These are phyloP conservation scores for Didymella keratinophila DNA, from an alignment of 2,329 filamentous ascomycete species.

Conservation along the genomic window DNA sequence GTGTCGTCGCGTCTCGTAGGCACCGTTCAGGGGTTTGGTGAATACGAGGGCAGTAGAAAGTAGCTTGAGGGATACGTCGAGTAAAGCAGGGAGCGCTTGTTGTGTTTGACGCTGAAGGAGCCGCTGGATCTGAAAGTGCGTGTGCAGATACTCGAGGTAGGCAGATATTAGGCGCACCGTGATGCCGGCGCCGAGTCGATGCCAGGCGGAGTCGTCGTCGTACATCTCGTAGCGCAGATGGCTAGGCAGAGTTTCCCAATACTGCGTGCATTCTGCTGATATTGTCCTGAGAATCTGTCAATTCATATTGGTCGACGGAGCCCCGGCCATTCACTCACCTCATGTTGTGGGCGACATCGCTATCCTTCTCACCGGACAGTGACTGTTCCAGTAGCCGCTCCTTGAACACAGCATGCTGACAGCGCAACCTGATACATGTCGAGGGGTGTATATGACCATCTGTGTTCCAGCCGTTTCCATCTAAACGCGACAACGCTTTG, in stretches of 20 bases:
- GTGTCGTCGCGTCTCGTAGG: constrained; percentile 42
- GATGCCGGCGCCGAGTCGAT: constrained; percentile 30
- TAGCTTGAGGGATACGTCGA: constrained; percentile 46
- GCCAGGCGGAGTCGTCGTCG: constrained; percentile 44
- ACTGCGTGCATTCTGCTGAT: constrained; percentile 35
- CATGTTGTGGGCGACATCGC: constrained; percentile 40
- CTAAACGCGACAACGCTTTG: constrained; percentile 37
- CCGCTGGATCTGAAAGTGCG: constrained; percentile 46
- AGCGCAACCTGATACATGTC: constrained; percentile 40
- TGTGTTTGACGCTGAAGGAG: constrained; percentile 45
- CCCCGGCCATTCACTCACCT: constrained; percentile 28
- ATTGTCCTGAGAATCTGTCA: constrained; percentile 34
- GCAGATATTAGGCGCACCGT: constrained; percentile 39
- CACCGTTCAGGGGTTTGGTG: constrained; percentile 43
- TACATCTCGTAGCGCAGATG: constrained; percentile 49
- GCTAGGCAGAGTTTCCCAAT: constrained; percentile 40
- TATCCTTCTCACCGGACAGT: constrained; percentile 42
- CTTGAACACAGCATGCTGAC: constrained; percentile 39
- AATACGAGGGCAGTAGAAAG: constrained; percentile 43
- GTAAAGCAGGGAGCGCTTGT: constrained; percentile 40
- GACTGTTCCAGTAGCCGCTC: constrained; percentile 45
- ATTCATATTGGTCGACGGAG: neutral
- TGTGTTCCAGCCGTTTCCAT: constrained; percentile 44
- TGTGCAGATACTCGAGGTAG: constrained; percentile 48
- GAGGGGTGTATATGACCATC: constrained; percentile 37